phyloP scores from a whole-genome alignment of 768 basidiomycete species.

The Baorangia bicolor region DNA sequence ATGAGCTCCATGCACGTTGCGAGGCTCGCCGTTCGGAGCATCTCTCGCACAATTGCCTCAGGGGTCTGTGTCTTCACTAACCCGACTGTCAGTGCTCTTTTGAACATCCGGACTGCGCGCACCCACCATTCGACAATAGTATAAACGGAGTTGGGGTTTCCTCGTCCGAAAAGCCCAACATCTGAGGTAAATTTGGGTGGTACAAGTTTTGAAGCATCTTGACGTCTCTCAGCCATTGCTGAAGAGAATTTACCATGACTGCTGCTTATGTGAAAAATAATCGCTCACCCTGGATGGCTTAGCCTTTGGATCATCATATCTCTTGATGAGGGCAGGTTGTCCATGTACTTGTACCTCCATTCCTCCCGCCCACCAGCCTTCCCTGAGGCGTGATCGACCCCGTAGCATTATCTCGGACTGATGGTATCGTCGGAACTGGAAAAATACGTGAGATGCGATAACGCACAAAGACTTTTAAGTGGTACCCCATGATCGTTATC shows the following conservation, averaged over 20 bases:
- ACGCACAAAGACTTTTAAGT: no score
- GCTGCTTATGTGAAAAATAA: background rate
- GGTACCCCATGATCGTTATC: conserved; percentile 37
- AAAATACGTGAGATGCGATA: conserved; percentile 6
- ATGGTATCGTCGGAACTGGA: conserved; percentile 49
- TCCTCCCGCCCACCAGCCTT: conserved; percentile 49
- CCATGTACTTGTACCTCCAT: conserved; percentile 42
- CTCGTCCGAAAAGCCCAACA: conserved; percentile 49
- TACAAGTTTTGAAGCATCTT: conserved; percentile 50
- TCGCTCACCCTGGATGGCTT: conserved; percentile 33
- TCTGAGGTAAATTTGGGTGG: conserved; percentile 53
- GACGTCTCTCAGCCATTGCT: conserved; percentile 52
- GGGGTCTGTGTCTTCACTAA: conserved; percentile 45
- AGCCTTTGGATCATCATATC: conserved; percentile 40
- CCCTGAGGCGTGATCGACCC: conserved; percentile 36
- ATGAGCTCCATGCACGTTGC: conserved; percentile 37
- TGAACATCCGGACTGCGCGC: background rate
- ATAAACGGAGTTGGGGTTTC: conserved; percentile 49
- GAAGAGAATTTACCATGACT: background rate
- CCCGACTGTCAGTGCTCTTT: background rate
- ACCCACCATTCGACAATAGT: conserved; percentile 47
- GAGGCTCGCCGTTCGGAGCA: conserved; percentile 36
- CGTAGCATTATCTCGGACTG: conserved; percentile 46
- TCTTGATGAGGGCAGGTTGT: conserved; percentile 40
- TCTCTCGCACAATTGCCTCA: conserved; percentile 38